phyloP scores from a whole-genome alignment of 2,329 filamentous ascomycete species.

The Aspergillus neotritici region DNA sequence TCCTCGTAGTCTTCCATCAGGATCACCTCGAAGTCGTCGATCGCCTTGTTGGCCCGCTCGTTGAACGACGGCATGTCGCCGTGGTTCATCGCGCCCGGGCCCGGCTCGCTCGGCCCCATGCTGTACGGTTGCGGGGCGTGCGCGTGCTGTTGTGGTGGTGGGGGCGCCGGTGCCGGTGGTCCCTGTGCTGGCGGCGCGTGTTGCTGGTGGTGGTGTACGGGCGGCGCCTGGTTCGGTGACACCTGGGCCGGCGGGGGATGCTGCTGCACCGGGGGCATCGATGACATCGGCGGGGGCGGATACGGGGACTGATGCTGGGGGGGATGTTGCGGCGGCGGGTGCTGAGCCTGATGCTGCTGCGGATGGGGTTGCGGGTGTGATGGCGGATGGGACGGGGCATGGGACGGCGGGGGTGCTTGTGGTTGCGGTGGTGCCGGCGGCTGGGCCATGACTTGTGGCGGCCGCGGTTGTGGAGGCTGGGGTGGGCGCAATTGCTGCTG shows the following conservation, averaged over 20 bases:
- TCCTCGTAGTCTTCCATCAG: slow-evolving; percentile 43
- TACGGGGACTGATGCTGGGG: slow-evolving; percentile 12
- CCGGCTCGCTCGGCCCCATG: slow-evolving; percentile 17
- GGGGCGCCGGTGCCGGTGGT: slow-evolving; percentile 13
- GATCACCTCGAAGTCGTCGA: slow-evolving; percentile 41
- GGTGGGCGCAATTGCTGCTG: slow-evolving; percentile 16
- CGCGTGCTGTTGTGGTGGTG: slow-evolving; percentile 18
- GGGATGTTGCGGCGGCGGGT: slow-evolving; percentile 10
- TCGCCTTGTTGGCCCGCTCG: slow-evolving; percentile 39
- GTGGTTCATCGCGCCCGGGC: slow-evolving; percentile 14
- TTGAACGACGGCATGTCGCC: slow-evolving; percentile 34
- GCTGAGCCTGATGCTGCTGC: slow-evolving; percentile 16
- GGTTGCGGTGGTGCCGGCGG: slow-evolving; percentile 8
- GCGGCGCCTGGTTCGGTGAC: slow-evolving; percentile 8
- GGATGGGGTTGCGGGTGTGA: slow-evolving; percentile 11
- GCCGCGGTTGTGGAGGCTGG: slow-evolving; percentile 10
- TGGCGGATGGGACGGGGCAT: slow-evolving; percentile 17
- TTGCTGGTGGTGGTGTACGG: slow-evolving; percentile 11
- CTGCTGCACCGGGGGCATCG: slow-evolving; percentile 10
- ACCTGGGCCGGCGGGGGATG: slow-evolving; percentile 15
- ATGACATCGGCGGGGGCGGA: slow-evolving; percentile 10
- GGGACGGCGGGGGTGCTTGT: slow-evolving; percentile 17
- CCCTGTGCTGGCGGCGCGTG: slow-evolving; percentile 8
- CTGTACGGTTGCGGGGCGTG: slow-evolving; percentile 15
- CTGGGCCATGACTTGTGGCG: slow-evolving; percentile 3